Conservation (phyloP, 768 basidiomycete genomes). For the Russula compacta region DNA sequence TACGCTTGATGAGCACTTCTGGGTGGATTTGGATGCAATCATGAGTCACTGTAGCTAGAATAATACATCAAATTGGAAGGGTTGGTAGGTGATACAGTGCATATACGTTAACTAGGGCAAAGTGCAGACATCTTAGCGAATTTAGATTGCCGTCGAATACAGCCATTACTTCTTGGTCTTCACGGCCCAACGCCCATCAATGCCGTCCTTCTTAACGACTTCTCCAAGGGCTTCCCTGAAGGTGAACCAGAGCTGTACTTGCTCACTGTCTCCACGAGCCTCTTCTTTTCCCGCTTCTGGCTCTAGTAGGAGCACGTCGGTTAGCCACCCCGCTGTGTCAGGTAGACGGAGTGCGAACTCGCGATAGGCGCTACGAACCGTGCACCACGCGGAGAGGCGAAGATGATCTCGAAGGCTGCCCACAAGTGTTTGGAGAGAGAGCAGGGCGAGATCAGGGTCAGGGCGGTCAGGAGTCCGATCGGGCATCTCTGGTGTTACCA, state of each 20-base stretch:
- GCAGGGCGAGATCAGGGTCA: constrained; percentile 5
- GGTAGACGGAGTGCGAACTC: constrained; percentile 7
- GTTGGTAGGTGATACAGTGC: not conserved
- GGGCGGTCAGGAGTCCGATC: not conserved
- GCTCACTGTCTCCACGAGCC: not conserved
- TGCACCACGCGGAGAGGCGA: constrained; percentile 13
- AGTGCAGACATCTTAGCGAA: not conserved
- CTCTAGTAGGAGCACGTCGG: constrained; percentile 10
- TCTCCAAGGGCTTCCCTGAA: constrained; percentile 14
- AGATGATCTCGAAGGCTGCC: constrained; percentile 3
- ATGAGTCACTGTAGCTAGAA: not conserved
- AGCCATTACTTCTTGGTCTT: constrained; percentile 6
- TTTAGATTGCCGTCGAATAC: not conserved
- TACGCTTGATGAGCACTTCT: not conserved
- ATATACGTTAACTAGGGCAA: not conserved
- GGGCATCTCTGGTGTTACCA: not conserved
- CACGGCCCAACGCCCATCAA: constrained; percentile 10
- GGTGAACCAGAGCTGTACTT: constrained; percentile 6
- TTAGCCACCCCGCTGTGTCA: constrained; percentile 10
- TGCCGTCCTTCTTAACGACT: constrained; percentile 10
- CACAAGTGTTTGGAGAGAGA: constrained; percentile 10
- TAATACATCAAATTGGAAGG: not conserved
- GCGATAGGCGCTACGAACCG: constrained; percentile 16
- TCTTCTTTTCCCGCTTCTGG: not conserved
- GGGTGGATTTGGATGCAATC: not conserved